A percentile compares a stretch with the other conserved stretches of the same genome.
These are phyloP conservation scores for Hygrocybe coccinea DNA, from an alignment of 768 basidiomycete species.

Conservation along the genomic window DNA sequence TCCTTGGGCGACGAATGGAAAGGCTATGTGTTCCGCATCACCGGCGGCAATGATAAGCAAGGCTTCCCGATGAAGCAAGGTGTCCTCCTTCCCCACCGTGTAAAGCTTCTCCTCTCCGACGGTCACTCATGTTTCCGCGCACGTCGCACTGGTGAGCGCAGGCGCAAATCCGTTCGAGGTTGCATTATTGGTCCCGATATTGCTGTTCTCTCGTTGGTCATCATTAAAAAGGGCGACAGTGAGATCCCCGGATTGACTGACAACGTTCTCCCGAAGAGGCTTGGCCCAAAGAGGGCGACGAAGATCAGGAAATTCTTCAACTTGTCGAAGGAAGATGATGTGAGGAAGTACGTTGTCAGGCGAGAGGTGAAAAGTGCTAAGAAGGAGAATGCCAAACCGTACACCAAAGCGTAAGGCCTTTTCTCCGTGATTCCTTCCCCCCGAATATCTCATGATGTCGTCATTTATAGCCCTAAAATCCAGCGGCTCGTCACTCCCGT, in stretches of 20 bases:
- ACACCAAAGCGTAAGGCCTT: conserved; percentile 86
- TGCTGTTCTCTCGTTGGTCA: conserved; percentile 85
- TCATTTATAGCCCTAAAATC: conserved; percentile 74
- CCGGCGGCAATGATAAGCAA: conserved; percentile 97
- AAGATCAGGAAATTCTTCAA: conserved; percentile 99
- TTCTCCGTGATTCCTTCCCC: not conserved
- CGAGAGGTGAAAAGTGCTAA: conserved; percentile 85
- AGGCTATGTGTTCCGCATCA: conserved; percentile 95
- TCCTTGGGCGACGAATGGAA: conserved; percentile 92
- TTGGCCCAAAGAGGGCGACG: conserved; percentile 95
- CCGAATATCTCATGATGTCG: not conserved
- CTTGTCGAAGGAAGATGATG: conserved; percentile 95
- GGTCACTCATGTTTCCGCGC: conserved; percentile 97
- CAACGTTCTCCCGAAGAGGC: conserved; percentile 85
- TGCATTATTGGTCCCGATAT: conserved; percentile 98
- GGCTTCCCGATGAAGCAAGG: conserved; percentile 99
- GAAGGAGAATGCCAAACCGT: conserved; percentile 88
- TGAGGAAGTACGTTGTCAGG: conserved; percentile 93
- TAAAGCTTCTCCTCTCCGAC: conserved; percentile 86
- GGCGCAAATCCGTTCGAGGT: conserved; percentile 97
- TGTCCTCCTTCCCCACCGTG: conserved; percentile 91
- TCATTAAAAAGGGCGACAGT: conserved; percentile 92
- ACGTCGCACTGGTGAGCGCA: conserved; percentile 91
- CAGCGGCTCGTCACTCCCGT: conserved; percentile 93
- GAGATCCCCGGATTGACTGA: conserved; percentile 93